A percentile compares a stretch with the other conserved stretches of the same genome.
Conservation (phyloP, 2,329 filamentous ascomycete species). For the Phyllosticta citrichinensis region DNA sequence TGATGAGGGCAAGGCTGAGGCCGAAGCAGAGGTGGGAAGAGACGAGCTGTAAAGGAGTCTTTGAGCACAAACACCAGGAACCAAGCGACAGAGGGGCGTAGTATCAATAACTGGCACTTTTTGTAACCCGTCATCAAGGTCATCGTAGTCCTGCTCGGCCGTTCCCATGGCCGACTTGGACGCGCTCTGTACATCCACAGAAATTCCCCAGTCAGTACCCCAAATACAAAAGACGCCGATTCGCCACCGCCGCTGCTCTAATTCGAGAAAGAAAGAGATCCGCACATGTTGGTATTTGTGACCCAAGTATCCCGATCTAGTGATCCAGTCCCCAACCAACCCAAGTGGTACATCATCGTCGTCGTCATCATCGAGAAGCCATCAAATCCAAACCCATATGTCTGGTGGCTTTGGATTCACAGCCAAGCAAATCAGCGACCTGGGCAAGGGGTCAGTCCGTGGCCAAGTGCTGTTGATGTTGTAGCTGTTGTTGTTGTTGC, state of each 20-base stretch:
- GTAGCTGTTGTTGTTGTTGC: not conserved
- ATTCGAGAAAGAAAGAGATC: not conserved
- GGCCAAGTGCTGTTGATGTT: conserved; percentile 3
- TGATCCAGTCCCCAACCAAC: not conserved
- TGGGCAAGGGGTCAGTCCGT: not conserved
- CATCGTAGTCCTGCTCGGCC: too few species aligned
- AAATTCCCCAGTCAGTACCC: too few species aligned
- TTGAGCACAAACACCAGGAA: not conserved
- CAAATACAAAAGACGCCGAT: not conserved
- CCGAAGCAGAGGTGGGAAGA: conserved; percentile 12
- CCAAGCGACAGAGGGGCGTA: too few species aligned
- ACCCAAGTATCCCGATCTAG: not conserved
- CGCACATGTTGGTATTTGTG: not conserved
- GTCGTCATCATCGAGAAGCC: too few species aligned
- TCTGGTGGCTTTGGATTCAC: not conserved
- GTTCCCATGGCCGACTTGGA: too few species aligned
- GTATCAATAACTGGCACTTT: too few species aligned
- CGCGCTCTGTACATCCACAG: too few species aligned
- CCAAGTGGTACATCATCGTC: not conserved
- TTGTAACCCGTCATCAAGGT: too few species aligned
- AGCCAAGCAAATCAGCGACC: not conserved
- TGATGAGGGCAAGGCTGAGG: conserved; percentile 23
- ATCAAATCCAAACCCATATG: too few species aligned
- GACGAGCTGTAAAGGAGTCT: conserved; percentile 10
- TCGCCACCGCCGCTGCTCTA: not conserved